These are phyloP conservation scores for Coemansia sp. DNA, from an alignment of 192 early-diverging fungal species.

Conservation along the genomic window DNA sequence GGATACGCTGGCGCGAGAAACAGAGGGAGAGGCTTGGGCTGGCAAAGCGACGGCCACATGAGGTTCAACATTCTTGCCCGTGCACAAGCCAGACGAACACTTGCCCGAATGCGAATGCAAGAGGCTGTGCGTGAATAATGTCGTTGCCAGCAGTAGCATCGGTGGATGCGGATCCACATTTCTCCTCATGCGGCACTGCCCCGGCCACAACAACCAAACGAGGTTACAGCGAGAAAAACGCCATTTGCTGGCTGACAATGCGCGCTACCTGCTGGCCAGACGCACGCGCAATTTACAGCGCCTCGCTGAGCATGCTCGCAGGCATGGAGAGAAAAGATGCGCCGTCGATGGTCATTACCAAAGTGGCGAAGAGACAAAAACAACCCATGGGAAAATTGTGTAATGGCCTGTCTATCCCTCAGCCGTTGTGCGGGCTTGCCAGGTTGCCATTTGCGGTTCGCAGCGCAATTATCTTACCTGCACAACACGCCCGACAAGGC, in stretches of 20 bases:
- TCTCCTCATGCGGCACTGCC: not conserved
- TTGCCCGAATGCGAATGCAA: not conserved
- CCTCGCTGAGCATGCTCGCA: too few species aligned
- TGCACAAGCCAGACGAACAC: not conserved
- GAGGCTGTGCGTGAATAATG: constrained; percentile 3
- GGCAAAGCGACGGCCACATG: constrained; percentile 7
- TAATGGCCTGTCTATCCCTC: not conserved
- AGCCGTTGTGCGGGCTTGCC: not conserved
- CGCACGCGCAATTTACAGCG: too few species aligned
- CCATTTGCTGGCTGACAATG: not conserved
- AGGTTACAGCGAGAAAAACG: too few species aligned
- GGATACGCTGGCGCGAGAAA: not conserved
- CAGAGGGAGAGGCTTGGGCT: constrained; percentile 4
- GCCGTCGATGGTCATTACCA: not conserved
- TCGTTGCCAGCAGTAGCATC: not conserved
- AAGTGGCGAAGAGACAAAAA: not conserved
- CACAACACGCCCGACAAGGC: constrained; percentile 56
- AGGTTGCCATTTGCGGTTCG: constrained; percentile 8
- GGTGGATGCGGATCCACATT: not conserved
- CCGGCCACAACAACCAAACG: not conserved
- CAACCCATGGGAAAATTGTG: not conserved
- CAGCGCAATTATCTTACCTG: constrained; percentile 43
- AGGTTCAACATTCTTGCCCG: not conserved
- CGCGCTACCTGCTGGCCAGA: not conserved
- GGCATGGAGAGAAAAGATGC: not conserved